Conservation (phyloP, 2,329 filamentous ascomycete species). For the Aspergillus ustus region DNA sequence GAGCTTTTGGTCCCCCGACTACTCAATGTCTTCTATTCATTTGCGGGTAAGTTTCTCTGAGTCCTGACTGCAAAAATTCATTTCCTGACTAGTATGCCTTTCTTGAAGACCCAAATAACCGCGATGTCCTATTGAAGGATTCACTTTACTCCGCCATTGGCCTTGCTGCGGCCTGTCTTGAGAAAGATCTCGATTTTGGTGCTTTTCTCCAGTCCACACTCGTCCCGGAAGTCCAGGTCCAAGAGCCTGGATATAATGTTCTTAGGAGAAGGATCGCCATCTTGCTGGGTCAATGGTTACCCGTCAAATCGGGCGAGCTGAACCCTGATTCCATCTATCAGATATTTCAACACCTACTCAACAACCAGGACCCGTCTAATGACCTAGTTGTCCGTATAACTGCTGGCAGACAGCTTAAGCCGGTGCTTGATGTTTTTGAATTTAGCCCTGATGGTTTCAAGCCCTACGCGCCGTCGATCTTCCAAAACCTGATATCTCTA, state of each 20-base stretch:
- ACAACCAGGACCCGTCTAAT: constrained; percentile 76
- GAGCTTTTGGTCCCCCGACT: constrained; percentile 77
- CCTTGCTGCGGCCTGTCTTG: constrained; percentile 76
- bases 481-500: constrained; percentile 75
- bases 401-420: constrained; percentile 80
- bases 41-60: constrained; percentile 61
- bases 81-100: constrained; percentile 22
- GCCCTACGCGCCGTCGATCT: constrained; percentile 74
- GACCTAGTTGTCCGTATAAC: constrained; percentile 92
- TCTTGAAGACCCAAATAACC: constrained; percentile 58
- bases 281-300: constrained; percentile 85
- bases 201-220: constrained; percentile 75
- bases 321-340: constrained; percentile 79
- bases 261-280: constrained; percentile 87
- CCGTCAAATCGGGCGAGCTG: constrained; percentile 71
- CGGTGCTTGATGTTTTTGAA: constrained; percentile 81
- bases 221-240: constrained; percentile 75
- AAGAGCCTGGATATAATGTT: constrained; percentile 72
- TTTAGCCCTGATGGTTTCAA: constrained; percentile 76
- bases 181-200: constrained; percentile 80
- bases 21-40: constrained; percentile 78
- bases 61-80: neutral
- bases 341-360: constrained; percentile 85
- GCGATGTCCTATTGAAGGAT: constrained; percentile 83
- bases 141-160: constrained; percentile 94